phyloP scores from a whole-genome alignment of 2,329 filamentous ascomycete species.

The Thermothelomyces thermophilus region DNA sequence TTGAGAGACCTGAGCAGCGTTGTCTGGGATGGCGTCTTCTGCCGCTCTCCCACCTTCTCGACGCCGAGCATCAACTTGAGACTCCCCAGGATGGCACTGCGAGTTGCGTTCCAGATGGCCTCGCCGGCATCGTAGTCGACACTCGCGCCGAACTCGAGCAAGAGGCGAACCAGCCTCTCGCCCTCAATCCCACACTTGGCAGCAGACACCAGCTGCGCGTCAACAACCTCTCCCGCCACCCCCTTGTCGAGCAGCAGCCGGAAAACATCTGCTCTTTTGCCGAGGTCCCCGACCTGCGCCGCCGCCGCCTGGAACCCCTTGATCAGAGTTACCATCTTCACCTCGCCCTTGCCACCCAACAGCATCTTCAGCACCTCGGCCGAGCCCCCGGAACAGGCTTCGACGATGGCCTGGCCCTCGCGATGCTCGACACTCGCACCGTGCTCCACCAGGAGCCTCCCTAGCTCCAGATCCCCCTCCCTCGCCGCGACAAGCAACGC shows the following conservation, averaged over 20 bases:
- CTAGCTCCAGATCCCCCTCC: slow-evolving; percentile 47
- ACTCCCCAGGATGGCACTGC: slow-evolving; percentile 44
- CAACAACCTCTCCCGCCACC: slow-evolving; percentile 44
- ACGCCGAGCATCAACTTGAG: slow-evolving; percentile 47
- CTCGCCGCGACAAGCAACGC: slow-evolving; percentile 46
- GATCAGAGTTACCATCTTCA: slow-evolving; percentile 39
- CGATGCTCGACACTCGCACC: slow-evolving; percentile 46
- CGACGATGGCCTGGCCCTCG: slow-evolving; percentile 47
- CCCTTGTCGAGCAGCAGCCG: slow-evolving; percentile 44
- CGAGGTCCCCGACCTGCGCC: slow-evolving; percentile 45
- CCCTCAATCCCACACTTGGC: slow-evolving; percentile 45
- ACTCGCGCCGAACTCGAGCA: slow-evolving; percentile 48
- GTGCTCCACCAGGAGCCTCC: slow-evolving; percentile 44
- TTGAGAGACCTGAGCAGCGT: slow-evolving; percentile 47
- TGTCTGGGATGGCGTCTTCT: slow-evolving; percentile 41
- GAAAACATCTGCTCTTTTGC: slow-evolving; percentile 44
- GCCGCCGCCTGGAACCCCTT: slow-evolving; percentile 51
- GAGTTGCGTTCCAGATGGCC: slow-evolving; percentile 47
- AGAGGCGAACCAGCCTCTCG: slow-evolving; percentile 41
- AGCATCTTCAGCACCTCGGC: slow-evolving; percentile 45
- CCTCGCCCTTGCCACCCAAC: slow-evolving; percentile 35
- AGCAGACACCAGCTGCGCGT: slow-evolving; percentile 47
- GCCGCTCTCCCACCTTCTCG: slow-evolving; percentile 33
- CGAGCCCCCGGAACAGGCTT: slow-evolving; percentile 47
- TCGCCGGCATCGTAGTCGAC: slow-evolving; percentile 50